Conservation (phyloP, 768 basidiomycete species). For the Tephrocybe sp. region DNA sequence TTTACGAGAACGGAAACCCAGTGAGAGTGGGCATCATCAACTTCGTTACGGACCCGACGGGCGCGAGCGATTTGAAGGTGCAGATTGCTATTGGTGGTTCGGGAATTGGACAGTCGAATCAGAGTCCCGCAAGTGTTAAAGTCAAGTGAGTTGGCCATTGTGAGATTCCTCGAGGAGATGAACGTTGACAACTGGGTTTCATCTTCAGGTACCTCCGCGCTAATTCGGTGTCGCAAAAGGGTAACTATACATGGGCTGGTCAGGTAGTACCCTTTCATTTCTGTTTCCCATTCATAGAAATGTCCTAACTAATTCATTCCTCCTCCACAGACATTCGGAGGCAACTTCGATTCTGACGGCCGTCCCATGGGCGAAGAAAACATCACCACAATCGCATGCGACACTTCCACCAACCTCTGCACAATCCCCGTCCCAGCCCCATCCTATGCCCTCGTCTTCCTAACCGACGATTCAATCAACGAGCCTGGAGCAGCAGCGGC, state of each 20-base stretch:
- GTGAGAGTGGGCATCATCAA: conserved; percentile 70
- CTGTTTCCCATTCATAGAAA: too few species aligned
- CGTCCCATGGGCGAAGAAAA: conserved; percentile 48
- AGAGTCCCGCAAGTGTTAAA: conserved; percentile 44
- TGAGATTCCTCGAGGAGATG: too few species aligned
- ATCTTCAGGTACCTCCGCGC: conserved; percentile 49
- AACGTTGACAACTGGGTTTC: not conserved
- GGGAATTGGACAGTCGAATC: conserved; percentile 32
- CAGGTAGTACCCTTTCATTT: conserved; percentile 31
- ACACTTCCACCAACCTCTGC: conserved; percentile 49
- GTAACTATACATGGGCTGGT: conserved; percentile 61
- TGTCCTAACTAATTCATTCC: not conserved
- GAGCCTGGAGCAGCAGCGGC: conserved; percentile 34
- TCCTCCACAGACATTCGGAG: conserved; percentile 50
- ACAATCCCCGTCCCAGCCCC: conserved; percentile 65
- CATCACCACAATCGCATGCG: conserved; percentile 57
- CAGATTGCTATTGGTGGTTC: conserved; percentile 48
- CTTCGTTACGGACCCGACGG: conserved; percentile 59
- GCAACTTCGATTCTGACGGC: conserved; percentile 62
- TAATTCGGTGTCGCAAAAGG: conserved; percentile 47
- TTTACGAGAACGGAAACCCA: conserved; percentile 68
- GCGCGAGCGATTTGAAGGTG: conserved; percentile 53
- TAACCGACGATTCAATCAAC: conserved; percentile 38
- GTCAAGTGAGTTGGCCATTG: conserved; percentile 65
- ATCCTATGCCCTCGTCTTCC: conserved; percentile 67